phyloP scores from a whole-genome alignment of 1,139 yeast species.

The Geotrichum klebahnii region DNA sequence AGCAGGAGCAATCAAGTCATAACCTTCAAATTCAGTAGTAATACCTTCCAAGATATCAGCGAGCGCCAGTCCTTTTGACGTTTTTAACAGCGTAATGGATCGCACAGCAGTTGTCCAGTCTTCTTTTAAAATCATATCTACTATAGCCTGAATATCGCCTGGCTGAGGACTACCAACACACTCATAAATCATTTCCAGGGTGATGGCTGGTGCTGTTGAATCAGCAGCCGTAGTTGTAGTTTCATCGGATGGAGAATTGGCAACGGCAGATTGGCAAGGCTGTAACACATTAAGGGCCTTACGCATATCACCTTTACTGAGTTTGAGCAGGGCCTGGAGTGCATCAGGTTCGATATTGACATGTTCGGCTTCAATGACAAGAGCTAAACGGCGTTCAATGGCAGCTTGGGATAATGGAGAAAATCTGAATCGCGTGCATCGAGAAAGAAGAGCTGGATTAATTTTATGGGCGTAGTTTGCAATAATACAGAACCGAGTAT shows the following conservation, averaged over 20 bases:
- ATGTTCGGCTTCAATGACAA: slow-evolving; percentile 66
- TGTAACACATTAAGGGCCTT: slow-evolving; percentile 89
- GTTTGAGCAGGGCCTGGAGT: slow-evolving; percentile 56
- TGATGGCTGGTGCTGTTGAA: slow-evolving; percentile 45
- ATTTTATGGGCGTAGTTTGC: slow-evolving; percentile 95
- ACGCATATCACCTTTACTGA: slow-evolving; percentile 94
- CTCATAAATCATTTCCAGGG: slow-evolving; percentile 75
- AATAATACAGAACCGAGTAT: slow-evolving; percentile 90
- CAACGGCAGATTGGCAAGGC: slow-evolving; percentile 81
- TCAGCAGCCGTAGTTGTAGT: slow-evolving; percentile 30
- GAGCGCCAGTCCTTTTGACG: slow-evolving; percentile 77
- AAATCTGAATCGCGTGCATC: slow-evolving; percentile 94
- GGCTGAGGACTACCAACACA: slow-evolving; percentile 97
- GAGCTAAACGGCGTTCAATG: slow-evolving; percentile 59
- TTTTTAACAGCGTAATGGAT: slow-evolving; percentile 61
- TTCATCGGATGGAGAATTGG: no score
- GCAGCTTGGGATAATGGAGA: slow-evolving; percentile 72
- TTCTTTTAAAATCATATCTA: slow-evolving; percentile 73
- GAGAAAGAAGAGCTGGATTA: slow-evolving; percentile 87
- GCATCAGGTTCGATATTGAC: slow-evolving; percentile 60
- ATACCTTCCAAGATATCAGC: slow-evolving; percentile 79
- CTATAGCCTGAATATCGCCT: slow-evolving; percentile 66
- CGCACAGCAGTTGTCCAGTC: slow-evolving; percentile 80
- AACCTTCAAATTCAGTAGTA: slow-evolving; percentile 60
- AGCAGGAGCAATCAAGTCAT: slow-evolving; percentile 60